Evolutionary conservation across 2,329 filamentous ascomycete genomes (phyloP).

Genomic region (Conoideocrella luteorostrata): DNA sequence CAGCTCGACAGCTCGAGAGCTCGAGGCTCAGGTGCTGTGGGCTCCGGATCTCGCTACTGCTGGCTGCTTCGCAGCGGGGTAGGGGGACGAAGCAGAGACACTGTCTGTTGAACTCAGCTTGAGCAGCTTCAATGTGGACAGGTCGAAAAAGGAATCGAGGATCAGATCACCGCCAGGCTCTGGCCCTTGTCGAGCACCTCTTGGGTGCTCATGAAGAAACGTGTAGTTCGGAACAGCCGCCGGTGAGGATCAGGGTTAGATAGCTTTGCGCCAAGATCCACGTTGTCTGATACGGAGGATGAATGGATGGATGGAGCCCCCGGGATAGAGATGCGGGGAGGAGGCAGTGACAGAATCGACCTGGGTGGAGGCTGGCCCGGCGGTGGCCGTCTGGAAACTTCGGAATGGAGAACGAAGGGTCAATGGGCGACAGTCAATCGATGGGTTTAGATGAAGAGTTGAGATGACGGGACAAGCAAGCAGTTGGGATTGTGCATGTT

Average conservation of each 20-base stretch:
- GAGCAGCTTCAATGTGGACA: too few relatives aligned
- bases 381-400: too few relatives aligned
- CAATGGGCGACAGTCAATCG: too few relatives aligned
- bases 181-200: slow-evolving; percentile 2
- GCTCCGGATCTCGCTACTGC: not conserved
- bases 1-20: not conserved
- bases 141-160: too few relatives aligned
- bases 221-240: not conserved
- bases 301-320: not conserved
- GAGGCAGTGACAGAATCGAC: too few relatives aligned
- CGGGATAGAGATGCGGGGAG: too few relatives aligned
- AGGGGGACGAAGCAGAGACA: not conserved
- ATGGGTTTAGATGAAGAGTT: too few relatives aligned
- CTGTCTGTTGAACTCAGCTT: too few relatives aligned
- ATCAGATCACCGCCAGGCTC: not conserved
- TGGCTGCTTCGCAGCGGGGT: not conserved
- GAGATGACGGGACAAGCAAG: too few relatives aligned
- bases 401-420: too few relatives aligned
- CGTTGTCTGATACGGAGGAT: not conserved
- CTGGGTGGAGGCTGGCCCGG: too few relatives aligned
- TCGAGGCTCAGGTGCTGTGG: not conserved
- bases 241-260: not conserved
- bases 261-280: not conserved
- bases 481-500: too few relatives aligned
- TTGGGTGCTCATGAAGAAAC: slow-evolving; percentile 3